Conservation (phyloP, 129 eudicot genomes). For the Lactuca saligna region DNA sequence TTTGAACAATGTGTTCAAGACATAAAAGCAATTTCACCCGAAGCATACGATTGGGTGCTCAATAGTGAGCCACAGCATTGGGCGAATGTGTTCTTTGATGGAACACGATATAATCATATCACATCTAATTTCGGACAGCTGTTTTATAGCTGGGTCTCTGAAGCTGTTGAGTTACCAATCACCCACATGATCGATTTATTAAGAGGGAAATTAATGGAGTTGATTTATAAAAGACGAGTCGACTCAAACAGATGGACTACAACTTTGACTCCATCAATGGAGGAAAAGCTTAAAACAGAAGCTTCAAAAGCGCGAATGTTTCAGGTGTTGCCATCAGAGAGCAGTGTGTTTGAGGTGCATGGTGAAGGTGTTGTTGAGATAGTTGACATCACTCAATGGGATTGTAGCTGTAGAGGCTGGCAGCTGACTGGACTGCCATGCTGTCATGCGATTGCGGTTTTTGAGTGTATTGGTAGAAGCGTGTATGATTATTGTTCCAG, state of each 20-base stretch:
- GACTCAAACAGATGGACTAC: conserved; percentile 75
- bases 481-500: conserved; percentile 78
- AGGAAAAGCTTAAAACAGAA: conserved; percentile 65
- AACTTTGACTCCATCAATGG: conserved; percentile 69
- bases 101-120: conserved; percentile 74
- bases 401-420: conserved; percentile 86
- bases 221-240: conserved; percentile 61
- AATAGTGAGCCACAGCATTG: conserved; percentile 73
- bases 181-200: conserved; percentile 78
- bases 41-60: conserved; percentile 77
- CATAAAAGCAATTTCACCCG: conserved; percentile 81
- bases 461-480: conserved; percentile 55
- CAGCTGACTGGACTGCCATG: conserved; percentile 89
- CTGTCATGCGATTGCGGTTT: conserved; percentile 82
- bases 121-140: conserved; percentile 72
- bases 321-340: conserved; percentile 57
- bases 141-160: conserved; percentile 79
- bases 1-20: conserved; percentile 62
- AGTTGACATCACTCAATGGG: conserved; percentile 82
- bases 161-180: conserved; percentile 77
- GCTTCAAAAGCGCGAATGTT: conserved; percentile 43
- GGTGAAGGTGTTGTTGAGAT: conserved; percentile 56
- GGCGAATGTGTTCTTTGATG: conserved; percentile 83
- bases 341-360: conserved; percentile 69
- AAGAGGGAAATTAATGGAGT: conserved; percentile 82